A percentile compares a stretch with the other conserved stretches of the same genome.
phyloP scores from a whole-genome alignment of 2,329 filamentous ascomycete species.

The Alternaria angustiovoidea region DNA sequence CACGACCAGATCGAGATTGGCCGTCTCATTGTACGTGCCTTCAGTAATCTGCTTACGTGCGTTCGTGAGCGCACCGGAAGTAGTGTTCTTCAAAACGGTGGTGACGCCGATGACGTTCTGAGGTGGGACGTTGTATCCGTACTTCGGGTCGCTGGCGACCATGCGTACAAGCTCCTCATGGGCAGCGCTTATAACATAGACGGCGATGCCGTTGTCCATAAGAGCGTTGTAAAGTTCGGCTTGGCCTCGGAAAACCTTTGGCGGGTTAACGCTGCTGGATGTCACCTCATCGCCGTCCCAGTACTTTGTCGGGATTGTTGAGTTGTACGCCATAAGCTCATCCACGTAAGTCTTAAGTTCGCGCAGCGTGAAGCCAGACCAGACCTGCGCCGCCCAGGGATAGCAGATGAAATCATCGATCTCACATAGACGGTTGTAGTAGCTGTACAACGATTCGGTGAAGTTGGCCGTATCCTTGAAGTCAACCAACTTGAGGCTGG shows the following conservation, averaged over 20 bases:
- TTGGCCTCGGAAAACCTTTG: slow-evolving; percentile 38
- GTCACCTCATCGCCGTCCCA: slow-evolving; percentile 39
- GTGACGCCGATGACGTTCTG: slow-evolving; percentile 44
- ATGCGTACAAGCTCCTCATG: slow-evolving; percentile 45
- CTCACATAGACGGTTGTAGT: slow-evolving; percentile 42
- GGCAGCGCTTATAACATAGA: slow-evolving; percentile 42
- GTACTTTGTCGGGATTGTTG: slow-evolving; percentile 33
- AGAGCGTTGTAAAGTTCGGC: slow-evolving; percentile 40
- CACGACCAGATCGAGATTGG: slow-evolving; percentile 37
- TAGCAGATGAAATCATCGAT: slow-evolving; percentile 43
- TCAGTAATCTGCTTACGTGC: slow-evolving; percentile 38
- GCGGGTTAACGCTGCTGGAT: slow-evolving; percentile 28
- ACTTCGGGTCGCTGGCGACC: slow-evolving; percentile 43
- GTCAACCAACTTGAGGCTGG: slow-evolving; percentile 39
- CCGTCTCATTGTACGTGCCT: slow-evolving; percentile 34
- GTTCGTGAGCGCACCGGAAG: slow-evolving; percentile 38
- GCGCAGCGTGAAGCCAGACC: slow-evolving; percentile 37
- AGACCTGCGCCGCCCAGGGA: slow-evolving; percentile 42
- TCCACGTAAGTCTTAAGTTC: slow-evolving; percentile 41
- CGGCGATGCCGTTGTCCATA: slow-evolving; percentile 41
- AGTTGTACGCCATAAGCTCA: slow-evolving; percentile 39
- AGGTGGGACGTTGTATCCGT: slow-evolving; percentile 42
- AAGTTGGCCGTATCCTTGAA: slow-evolving; percentile 46
- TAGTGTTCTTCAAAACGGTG: slow-evolving; percentile 38
- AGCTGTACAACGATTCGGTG: slow-evolving; percentile 42